Evolutionary conservation across 2,329 filamentous ascomycete genomes (phyloP).

Genomic region (Aspergillus brasiliensis): DNA sequence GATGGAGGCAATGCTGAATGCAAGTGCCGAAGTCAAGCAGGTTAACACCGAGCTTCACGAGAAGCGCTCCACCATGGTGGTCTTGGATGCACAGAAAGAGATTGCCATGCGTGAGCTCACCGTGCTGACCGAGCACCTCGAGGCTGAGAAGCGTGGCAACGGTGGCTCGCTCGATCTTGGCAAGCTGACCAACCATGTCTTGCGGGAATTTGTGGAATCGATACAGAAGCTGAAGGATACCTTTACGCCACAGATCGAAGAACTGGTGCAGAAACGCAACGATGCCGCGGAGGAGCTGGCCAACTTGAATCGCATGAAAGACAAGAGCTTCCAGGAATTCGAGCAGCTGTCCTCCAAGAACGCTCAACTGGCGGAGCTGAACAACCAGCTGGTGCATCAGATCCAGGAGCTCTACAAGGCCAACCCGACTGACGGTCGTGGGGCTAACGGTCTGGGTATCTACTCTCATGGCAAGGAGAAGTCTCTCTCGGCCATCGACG

Average conservation of each 20-base stretch:
- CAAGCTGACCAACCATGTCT: conserved; percentile 64
- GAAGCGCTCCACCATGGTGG: conserved; percentile 93
- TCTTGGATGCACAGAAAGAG: conserved; percentile 90
- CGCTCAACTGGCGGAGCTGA: conserved; percentile 88
- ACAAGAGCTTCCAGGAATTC: conserved; percentile 92
- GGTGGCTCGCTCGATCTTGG: conserved; percentile 77
- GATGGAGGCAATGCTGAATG: conserved; percentile 63
- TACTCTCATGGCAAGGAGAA: conserved; percentile 59
- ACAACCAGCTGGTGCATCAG: conserved; percentile 91
- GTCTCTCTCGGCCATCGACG: conserved; percentile 48
- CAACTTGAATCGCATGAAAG: conserved; percentile 79
- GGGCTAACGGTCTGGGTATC: conserved; percentile 62
- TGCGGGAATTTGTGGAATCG: conserved; percentile 64
- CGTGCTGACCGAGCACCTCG: conserved; percentile 83
- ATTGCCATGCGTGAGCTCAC: conserved; percentile 93
- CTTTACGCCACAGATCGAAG: conserved; percentile 73
- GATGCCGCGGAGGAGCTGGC: conserved; percentile 82
- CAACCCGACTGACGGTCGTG: conserved; percentile 47
- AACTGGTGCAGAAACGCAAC: conserved; percentile 85
- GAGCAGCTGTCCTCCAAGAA: conserved; percentile 95
- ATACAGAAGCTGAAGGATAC: conserved; percentile 76
- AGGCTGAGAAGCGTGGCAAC: conserved; percentile 79
- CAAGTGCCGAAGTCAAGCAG: conserved; percentile 65
- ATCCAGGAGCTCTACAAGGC: conserved; percentile 92
- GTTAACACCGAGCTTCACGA: conserved; percentile 86